Evolutionary conservation across 768 basidiomycete species (phyloP).

Genomic region (Chalciporus piperatus): DNA sequence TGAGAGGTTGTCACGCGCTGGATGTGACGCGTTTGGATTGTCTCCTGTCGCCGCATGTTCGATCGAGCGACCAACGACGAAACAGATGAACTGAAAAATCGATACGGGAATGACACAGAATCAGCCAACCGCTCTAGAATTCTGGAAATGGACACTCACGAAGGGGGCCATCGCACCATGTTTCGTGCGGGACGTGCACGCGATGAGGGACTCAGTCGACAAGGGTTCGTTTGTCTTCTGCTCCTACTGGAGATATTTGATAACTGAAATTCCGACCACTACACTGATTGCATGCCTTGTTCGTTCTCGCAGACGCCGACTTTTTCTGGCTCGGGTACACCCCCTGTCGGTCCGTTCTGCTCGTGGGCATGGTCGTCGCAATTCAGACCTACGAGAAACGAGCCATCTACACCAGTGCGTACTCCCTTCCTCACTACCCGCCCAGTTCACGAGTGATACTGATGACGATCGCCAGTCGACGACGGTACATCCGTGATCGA

Average conservation of each 20-base stretch:
- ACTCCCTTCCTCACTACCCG: background rate
- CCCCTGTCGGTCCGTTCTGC: slow-evolving; percentile 61
- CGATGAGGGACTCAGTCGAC: slow-evolving; percentile 38
- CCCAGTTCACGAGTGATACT: background rate
- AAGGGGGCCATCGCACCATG: slow-evolving; percentile 55
- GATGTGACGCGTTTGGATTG: background rate
- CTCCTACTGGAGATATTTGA: background rate
- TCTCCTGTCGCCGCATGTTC: background rate
- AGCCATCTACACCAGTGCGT: slow-evolving; percentile 56
- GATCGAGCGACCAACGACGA: no score
- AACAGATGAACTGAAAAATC: background rate
- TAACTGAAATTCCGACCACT: background rate
- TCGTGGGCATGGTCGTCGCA: slow-evolving; percentile 67
- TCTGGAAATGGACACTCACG: slow-evolving; percentile 54
- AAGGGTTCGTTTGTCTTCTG: slow-evolving; percentile 25
- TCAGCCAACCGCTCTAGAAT: slow-evolving; percentile 10
- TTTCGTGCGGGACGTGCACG: slow-evolving; percentile 49
- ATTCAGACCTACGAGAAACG: slow-evolving; percentile 57
- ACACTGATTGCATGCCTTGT: background rate
- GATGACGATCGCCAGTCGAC: slow-evolving; percentile 49
- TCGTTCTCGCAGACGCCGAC: slow-evolving; percentile 42
- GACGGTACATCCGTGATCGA: slow-evolving; percentile 76
- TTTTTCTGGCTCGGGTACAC: slow-evolving; percentile 71
- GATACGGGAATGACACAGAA: background rate
- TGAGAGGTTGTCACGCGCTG: background rate